These are phyloP conservation scores for Apiotrichum veenhuisii DNA, from an alignment of 1,284 basidiomycete genomes.

Conservation along the genomic window DNA sequence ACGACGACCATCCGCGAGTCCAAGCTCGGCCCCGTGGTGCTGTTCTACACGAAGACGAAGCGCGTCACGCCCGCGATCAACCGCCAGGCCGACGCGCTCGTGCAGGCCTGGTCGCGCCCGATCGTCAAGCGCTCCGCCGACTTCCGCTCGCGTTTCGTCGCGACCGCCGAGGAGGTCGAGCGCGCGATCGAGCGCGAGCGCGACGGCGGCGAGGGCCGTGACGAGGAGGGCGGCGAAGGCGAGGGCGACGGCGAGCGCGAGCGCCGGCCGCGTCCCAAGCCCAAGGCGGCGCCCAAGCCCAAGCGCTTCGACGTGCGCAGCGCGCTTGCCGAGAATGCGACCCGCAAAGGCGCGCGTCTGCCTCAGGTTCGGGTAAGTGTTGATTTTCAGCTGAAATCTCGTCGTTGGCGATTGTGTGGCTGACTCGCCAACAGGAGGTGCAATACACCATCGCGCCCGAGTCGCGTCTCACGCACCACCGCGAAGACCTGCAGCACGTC, in stretches of 20 bases:
- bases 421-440: conserved; percentile 34
- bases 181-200: conserved; percentile 5
- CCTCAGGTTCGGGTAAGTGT: conserved; percentile 31
- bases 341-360: conserved; percentile 38
- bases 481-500: conserved; percentile 38
- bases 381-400: background rate
- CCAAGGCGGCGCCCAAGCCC: conserved; percentile 17
- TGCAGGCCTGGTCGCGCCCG: conserved; percentile 85
- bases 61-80: conserved; percentile 77
- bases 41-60: conserved; percentile 89
- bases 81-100: conserved; percentile 77
- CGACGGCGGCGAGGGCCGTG: conserved; percentile 19
- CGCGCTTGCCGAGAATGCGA: conserved; percentile 37
- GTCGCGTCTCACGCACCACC: conserved; percentile 29
- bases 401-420: background rate
- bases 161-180: conserved; percentile 23
- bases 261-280: conserved; percentile 5
- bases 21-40: conserved; percentile 81
- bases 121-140: conserved; percentile 87
- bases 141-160: conserved; percentile 55
- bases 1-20: conserved; percentile 86
- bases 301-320: conserved; percentile 36
- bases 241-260: conserved; percentile 6
- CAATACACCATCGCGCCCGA: conserved; percentile 45
- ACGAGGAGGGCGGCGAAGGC: conserved; percentile 17